Evolutionary conservation across 2,329 filamentous ascomycete species (phyloP).

Genomic region (Monilinia vaccinii-corymbosi): DNA sequence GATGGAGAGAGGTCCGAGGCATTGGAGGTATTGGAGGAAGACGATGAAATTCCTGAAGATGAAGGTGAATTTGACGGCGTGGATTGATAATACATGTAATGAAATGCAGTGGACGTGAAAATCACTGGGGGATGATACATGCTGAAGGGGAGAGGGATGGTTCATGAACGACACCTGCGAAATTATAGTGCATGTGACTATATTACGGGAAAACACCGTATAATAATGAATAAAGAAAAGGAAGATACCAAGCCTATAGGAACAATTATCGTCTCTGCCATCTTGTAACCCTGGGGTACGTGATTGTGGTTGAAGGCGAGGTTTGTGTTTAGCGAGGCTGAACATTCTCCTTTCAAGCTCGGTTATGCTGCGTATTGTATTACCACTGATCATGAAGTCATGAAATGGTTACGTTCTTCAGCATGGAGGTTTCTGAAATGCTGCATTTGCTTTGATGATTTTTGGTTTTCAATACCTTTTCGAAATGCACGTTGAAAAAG

Average conservation of each 20-base stretch:
- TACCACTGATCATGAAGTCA: background rate
- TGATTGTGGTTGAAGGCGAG: background rate
- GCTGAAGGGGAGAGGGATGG: background rate
- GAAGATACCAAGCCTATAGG: background rate
- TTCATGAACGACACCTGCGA: background rate
- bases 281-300: background rate
- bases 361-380: background rate
- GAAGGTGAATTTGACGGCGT: background rate
- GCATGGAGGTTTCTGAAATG: background rate
- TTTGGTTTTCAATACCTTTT: background rate
- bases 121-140: background rate
- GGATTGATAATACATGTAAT: background rate
- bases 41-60: background rate
- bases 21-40: background rate
- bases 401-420: background rate
- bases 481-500: background rate
- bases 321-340: background rate
- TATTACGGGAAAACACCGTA: background rate
- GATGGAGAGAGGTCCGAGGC: background rate
- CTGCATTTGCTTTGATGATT: background rate
- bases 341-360: background rate
- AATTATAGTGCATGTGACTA: background rate
- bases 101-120: background rate
- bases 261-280: background rate
- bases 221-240: background rate